Evolutionary conservation across 768 basidiomycete species (phyloP).

Genomic region (Mycena indigotica): DNA sequence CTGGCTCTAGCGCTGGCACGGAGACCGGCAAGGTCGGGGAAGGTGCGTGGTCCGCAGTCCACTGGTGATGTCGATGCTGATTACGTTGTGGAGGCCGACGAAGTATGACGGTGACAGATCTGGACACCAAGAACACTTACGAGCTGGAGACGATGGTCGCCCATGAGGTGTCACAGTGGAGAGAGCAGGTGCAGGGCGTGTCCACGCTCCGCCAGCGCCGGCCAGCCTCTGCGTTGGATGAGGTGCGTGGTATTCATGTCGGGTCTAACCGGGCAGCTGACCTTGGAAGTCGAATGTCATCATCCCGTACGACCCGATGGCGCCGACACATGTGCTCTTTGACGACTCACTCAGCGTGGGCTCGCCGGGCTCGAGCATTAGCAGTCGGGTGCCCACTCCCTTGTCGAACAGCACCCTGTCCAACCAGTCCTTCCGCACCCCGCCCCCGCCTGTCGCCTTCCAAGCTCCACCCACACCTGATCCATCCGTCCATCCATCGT

Average conservation of each 20-base stretch:
- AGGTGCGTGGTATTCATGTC: constrained; percentile 41
- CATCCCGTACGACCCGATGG: constrained; percentile 49
- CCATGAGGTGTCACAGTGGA: constrained; percentile 56
- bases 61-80: constrained; percentile 25
- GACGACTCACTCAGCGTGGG: constrained; percentile 30
- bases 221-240: constrained; percentile 42
- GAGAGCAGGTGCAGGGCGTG: constrained; percentile 37
- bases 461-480: constrained; percentile 17
- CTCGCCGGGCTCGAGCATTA: constrained; percentile 29
- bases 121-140: constrained; percentile 30
- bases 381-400: constrained; percentile 29
- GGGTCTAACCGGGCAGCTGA: neutral
- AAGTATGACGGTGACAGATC: constrained; percentile 15
- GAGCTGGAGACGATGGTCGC: constrained; percentile 59
- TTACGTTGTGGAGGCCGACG: constrained; percentile 28
- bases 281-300: constrained; percentile 44
- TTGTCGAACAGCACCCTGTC: constrained; percentile 23
- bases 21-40: neutral
- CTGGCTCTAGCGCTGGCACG: constrained; percentile 10
- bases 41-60: neutral
- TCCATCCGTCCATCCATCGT: constrained; percentile 13
- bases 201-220: constrained; percentile 36
- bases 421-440: constrained; percentile 15
- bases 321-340: constrained; percentile 51
- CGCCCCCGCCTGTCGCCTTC: constrained; percentile 17